Evolutionary conservation across 2,329 filamentous ascomycete genomes (phyloP).

Genomic region (Phialemonium atrogriseum): DNA sequence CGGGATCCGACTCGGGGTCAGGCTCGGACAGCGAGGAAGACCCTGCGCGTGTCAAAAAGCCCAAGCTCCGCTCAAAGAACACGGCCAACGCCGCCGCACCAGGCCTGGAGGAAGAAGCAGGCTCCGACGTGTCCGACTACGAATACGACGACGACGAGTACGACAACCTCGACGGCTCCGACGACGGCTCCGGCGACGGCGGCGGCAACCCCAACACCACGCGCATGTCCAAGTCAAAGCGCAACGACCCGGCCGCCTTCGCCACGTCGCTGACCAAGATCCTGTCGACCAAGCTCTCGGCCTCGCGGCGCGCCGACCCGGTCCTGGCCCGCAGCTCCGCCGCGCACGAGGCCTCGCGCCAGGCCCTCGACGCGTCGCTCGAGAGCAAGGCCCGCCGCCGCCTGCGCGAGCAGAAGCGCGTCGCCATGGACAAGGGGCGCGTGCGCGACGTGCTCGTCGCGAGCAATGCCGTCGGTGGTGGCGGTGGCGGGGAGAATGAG

Average conservation of each 20-base stretch:
- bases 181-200: conserved; percentile 30
- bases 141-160: conserved; percentile 24
- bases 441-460: conserved; percentile 75
- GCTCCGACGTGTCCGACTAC: conserved; percentile 27
- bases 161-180: conserved; percentile 25
- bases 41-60: conserved; percentile 17
- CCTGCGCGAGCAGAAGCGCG: conserved; percentile 70
- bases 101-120: conserved; percentile 18
- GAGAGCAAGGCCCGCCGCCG: conserved; percentile 75
- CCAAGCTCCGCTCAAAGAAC: conserved; percentile 15
- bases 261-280: conserved; percentile 92
- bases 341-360: conserved; percentile 63
- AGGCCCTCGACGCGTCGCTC: conserved; percentile 66
- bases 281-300: conserved; percentile 78
- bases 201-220: conserved; percentile 17
- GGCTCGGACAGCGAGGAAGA: conserved; percentile 28
- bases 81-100: conserved; percentile 21
- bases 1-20: conserved; percentile 25
- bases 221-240: conserved; percentile 57
- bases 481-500: conserved; percentile 24
- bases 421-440: conserved; percentile 75
- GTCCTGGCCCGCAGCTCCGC: conserved; percentile 78
- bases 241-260: conserved; percentile 87
- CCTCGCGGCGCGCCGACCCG: conserved; percentile 74
- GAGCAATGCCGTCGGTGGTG: conserved; percentile 32